A percentile compares a stretch with the other conserved stretches of the same genome.
These are phyloP conservation scores for Picea abies DNA, from an alignment of 83 land plant species.

Conservation along the genomic window DNA sequence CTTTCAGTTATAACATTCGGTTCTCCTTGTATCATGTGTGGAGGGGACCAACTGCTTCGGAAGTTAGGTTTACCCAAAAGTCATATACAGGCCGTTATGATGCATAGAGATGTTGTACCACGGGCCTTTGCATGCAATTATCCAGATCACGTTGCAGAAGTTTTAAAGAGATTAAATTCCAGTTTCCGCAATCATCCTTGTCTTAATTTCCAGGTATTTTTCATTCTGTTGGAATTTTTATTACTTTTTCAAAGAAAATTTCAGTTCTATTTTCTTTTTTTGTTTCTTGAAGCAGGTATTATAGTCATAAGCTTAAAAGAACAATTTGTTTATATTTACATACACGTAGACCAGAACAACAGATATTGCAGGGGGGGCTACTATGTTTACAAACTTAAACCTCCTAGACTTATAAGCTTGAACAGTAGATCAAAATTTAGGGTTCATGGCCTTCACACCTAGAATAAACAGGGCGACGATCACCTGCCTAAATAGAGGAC, in stretches of 20 bases:
- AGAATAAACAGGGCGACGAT: neutral
- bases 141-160: slow-evolving; percentile 69
- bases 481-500: neutral
- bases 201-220: slow-evolving; percentile 56
- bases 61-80: slow-evolving; percentile 51
- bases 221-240: neutral
- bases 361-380: no score
- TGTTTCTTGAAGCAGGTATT: neutral
- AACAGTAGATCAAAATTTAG: no score
- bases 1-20: slow-evolving; percentile 87
- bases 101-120: slow-evolving; percentile 91
- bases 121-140: slow-evolving; percentile 85
- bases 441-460: neutral
- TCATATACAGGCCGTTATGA: slow-evolving; percentile 63
- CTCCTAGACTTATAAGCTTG: no score
- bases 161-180: slow-evolving; percentile 68
- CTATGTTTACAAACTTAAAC: no score
- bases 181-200: slow-evolving; percentile 75
- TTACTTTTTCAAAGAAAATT: no score
- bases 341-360: no score
- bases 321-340: no score
- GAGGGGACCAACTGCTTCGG: slow-evolving; percentile 62
- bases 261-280: neutral
- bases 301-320: no score
- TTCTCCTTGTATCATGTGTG: slow-evolving; percentile 84